Base-by-base conservation (phyloP, 106 monocot genomes). In the Hemerocallis citrina region DNA sequence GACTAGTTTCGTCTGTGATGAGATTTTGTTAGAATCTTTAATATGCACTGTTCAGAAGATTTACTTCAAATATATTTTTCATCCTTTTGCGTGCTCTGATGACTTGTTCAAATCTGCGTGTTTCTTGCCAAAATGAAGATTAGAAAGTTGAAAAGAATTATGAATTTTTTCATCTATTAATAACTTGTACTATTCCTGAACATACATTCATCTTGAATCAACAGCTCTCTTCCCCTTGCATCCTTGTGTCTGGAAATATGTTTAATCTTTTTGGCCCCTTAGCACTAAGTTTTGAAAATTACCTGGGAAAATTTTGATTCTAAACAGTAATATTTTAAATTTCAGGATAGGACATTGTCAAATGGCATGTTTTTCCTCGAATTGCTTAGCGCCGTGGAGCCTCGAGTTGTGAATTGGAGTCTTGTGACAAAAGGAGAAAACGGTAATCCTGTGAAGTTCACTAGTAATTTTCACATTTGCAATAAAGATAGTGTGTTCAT, bases 391-490 rank as follows among this genome's bases (percentile, higher is more conserved):
- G 85, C 82, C 2, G 89, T 90, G 68, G 89, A 85, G 21, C 75
- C 75, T 45, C 79, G 89, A 59, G 76, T 82, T 57, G 81, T 90
- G 47, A 85, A 90, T 56, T 82, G 89, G 85, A 85, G 76, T 74
- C 75, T 90, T 67, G 85, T 90, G 22, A 90, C 81, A 36, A 67
- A 65, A 79, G 89, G 89, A 61, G 75, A 85, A 55, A 85, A 44
- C 68, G 85, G 85, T 90, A 76, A 22, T 24, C 48, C 25, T 10
- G 2, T 39, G 34, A n/a, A n/a, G n/a, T n/a, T n/a, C n/a, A n/a
- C n/a, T n/a, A n/a, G n/a, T n/a, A n/a, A n/a, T n/a, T n/a, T n/a
- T n/a, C n/a, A n/a, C n/a, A n/a, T n/a, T n/a, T n/a, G n/a, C n/a
- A n/a, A n/a, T n/a, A n/a, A n/a, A n/a, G n/a, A n/a, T n/a, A n/a